Evolutionary conservation across 1,284 basidiomycete genomes (phyloP).

Genomic region (Microbotryum saponariae): DNA sequence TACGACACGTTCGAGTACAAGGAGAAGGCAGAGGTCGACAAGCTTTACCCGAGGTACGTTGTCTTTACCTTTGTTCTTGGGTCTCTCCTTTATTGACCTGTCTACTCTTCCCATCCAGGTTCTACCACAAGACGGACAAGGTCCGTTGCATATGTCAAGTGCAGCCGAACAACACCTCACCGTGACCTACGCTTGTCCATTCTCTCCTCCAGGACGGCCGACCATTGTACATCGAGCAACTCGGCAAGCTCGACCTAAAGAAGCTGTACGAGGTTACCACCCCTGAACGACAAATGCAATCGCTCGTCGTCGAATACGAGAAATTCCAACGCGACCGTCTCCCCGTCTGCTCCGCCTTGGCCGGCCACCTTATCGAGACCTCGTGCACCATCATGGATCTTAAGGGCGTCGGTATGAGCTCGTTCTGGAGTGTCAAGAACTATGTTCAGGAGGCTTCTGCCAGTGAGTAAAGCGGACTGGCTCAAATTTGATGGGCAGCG

Average conservation of each 20-base stretch:
- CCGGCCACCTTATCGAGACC: constrained; percentile 88
- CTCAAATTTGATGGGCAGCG: not conserved
- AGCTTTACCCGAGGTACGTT: constrained; percentile 90
- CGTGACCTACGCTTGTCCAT: not conserved
- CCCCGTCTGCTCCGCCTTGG: constrained; percentile 65
- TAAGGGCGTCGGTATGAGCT: constrained; percentile 65
- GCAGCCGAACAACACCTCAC: not conserved
- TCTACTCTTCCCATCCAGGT: constrained; percentile 4
- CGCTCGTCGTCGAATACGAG: constrained; percentile 91
- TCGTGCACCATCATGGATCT: constrained; percentile 97
- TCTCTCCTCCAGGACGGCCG: constrained; percentile 65
- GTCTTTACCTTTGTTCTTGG: not conserved
- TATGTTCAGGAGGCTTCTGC: constrained; percentile 72
- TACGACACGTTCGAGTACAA: constrained; percentile 77
- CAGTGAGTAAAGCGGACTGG: constrained; percentile 51
- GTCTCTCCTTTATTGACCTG: not conserved
- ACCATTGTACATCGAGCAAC: constrained; percentile 88
- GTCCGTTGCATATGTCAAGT: constrained; percentile 44
- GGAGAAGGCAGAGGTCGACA: constrained; percentile 74
- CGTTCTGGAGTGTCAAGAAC: constrained; percentile 87
- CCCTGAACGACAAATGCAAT: constrained; percentile 78
- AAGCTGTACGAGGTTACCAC: constrained; percentile 75
- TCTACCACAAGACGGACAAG: constrained; percentile 87
- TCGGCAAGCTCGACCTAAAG: constrained; percentile 81
- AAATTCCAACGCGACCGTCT: constrained; percentile 71